A percentile compares a stretch with the other conserved stretches of the same genome.
Conservation (phyloP, 495 filamentous ascomycete species). For the Penicillium coffeae region DNA sequence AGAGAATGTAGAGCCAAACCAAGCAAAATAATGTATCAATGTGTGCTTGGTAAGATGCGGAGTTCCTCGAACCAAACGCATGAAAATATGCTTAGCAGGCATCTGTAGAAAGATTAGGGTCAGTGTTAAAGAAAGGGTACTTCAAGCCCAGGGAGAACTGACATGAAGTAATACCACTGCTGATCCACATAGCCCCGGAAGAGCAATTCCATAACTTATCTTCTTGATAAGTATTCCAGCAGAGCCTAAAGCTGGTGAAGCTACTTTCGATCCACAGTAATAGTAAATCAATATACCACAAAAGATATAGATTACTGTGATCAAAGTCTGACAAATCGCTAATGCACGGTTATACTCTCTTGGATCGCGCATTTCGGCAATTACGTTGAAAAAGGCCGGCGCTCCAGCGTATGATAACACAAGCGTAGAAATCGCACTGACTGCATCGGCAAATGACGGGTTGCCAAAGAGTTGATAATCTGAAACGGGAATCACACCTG, state of each 20-base stretch:
- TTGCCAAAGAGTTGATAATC: conserved; percentile 30
- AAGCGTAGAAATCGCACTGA: conserved; percentile 65
- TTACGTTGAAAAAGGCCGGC: conserved; percentile 66
- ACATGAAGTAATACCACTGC: conserved; percentile 30
- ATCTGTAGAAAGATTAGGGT: conserved; percentile 36
- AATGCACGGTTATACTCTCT: conserved; percentile 55
- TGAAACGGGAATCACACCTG: conserved; percentile 26
- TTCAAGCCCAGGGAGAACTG: conserved; percentile 39
- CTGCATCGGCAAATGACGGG: conserved; percentile 30
- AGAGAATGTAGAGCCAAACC: conserved; percentile 52
- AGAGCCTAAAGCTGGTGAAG: conserved; percentile 63
- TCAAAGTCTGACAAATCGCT: conserved; percentile 29
- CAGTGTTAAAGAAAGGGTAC: not conserved
- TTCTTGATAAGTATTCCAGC: conserved; percentile 58
- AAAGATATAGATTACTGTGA: conserved; percentile 59
- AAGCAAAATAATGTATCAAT: conserved; percentile 51
- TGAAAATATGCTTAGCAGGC: conserved; percentile 57
- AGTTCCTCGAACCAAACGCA: conserved; percentile 51
- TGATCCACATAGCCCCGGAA: conserved; percentile 47
- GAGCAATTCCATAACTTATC: conserved; percentile 64
- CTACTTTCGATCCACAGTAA: conserved; percentile 61
- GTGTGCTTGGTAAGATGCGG: conserved; percentile 54
- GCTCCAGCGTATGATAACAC: conserved; percentile 63
- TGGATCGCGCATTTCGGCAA: conserved; percentile 68
- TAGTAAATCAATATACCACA: conserved; percentile 64